Base-by-base conservation (phyloP, 352 stramenopile genomes). In the Phytophthora fragariaefolia region DNA sequence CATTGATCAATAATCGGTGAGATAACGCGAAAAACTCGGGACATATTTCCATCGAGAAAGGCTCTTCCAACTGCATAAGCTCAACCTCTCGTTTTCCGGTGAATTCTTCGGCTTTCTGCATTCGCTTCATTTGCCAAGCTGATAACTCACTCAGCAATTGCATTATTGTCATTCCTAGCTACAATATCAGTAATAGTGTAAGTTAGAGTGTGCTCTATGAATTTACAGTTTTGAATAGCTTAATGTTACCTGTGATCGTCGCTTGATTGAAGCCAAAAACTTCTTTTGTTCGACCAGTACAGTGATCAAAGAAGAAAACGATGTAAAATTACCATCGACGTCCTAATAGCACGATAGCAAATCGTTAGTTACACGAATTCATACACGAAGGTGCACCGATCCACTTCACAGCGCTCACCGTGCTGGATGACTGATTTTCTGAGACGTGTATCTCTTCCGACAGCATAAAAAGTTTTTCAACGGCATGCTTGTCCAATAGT, bases 41-140 rank as follows among this genome's bases (percentile, higher is more conserved):
- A 27, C 83, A 79, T 17, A 96, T 83, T 79, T 96, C 85, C 36
- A 96, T 80, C 23, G 89, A 90, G 48, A 87, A 96, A 9, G 87
- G 85, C 52, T 95, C 83, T 66, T 95, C 89, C 20, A 96, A 64
- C 40, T 89, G 80, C 66, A 84, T 84, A 20, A 92, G 66, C 45
- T 93, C 77, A 20, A 91, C 79, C 54, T 93, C 82, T 12, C 73
- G 74, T 65, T 91, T 90, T 1, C 83, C 78, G 1, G 75, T 78
- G 22, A 90, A 89, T 51, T 95, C 87, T 70, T 96, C 87, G 0
- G 78, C 79, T 55, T 90, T 91, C 52, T 96, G 87, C 87, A 96
- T 95, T 56, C 85, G 86, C 50, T 95, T 92, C 85, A 96, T 95
- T 76, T 96, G 86, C 87, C 89, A 96, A 23, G 82, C 80, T 3